phyloP scores from a whole-genome alignment of 2,329 filamentous ascomycete species.

The Venturiaceae sp. region DNA sequence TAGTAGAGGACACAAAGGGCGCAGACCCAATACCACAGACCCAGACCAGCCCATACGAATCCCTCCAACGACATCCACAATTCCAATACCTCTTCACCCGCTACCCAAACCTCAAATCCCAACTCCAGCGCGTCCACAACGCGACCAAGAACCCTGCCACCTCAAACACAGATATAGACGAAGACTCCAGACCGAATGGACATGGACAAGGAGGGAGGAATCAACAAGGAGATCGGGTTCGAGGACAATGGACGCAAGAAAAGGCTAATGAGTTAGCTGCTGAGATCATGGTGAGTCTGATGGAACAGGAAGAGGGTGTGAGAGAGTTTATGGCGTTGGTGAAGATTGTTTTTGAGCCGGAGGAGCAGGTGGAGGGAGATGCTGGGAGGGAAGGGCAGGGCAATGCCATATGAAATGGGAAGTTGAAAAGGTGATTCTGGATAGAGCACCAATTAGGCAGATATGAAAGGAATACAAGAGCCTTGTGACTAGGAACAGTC shows the following conservation, averaged over 20 bases:
- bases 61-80: constrained; percentile 13
- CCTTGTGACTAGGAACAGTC: no score
- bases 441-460: not conserved
- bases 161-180: constrained; percentile 12
- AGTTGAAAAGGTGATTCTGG: not conserved
- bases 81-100: constrained; percentile 21
- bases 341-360: constrained; percentile 16
- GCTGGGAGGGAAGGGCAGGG: not conserved
- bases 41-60: not conserved
- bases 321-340: constrained; percentile 27
- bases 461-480: no score
- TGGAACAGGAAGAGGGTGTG: constrained; percentile 27
- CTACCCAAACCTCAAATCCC: constrained; percentile 21
- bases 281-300: constrained; percentile 17
- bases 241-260: constrained; percentile 24
- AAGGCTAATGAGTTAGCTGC: constrained; percentile 24
- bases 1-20: not conserved
- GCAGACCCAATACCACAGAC: constrained; percentile 12
- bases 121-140: constrained; percentile 23
- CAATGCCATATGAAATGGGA: not conserved
- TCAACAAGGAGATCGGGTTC: constrained; percentile 2
- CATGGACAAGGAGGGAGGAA: not conserved
- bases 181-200: constrained; percentile 12
- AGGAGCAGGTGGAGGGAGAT: constrained; percentile 7
- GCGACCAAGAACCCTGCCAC: constrained; percentile 25